Evolutionary conservation across 2,329 filamentous ascomycete genomes (phyloP).

Genomic region (Fusarium oxysporum): DNA sequence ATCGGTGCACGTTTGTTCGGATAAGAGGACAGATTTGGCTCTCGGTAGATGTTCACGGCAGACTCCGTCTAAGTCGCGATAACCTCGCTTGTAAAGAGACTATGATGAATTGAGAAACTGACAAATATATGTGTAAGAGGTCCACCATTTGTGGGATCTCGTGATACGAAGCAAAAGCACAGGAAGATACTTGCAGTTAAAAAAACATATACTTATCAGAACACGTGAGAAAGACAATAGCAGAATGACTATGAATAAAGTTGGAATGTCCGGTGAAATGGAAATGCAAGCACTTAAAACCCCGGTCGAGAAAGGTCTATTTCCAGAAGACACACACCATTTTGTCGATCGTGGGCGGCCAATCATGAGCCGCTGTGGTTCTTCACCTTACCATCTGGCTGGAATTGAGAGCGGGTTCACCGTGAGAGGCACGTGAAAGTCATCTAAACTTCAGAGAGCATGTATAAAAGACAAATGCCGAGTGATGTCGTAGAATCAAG

Average conservation of each 20-base stretch:
- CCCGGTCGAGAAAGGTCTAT: slow-evolving; percentile 37
- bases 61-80: slow-evolving; percentile 6
- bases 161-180: background rate
- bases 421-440: slow-evolving; percentile 19
- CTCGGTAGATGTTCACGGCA: slow-evolving; percentile 28
- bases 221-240: background rate
- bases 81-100: background rate
- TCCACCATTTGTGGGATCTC: background rate
- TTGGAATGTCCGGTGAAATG: slow-evolving; percentile 4
- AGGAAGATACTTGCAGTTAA: background rate
- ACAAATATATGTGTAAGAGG: background rate
- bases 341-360: slow-evolving; percentile 18
- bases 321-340: slow-evolving; percentile 22
- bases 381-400: slow-evolving; percentile 31
- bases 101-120: background rate
- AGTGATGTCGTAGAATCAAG: background rate
- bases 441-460: background rate
- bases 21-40: background rate
- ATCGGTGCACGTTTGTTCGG: slow-evolving; percentile 2
- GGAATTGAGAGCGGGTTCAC: slow-evolving; percentile 18
- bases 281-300: slow-evolving; percentile 46
- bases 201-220: background rate
- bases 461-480: background rate
- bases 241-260: background rate
- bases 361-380: slow-evolving; percentile 29